Evolutionary conservation across 2,329 filamentous ascomycete species (phyloP), one percentile per base, ranked within the genome.

Genomic region (Alternaria novae-zelandiae): DNA sequence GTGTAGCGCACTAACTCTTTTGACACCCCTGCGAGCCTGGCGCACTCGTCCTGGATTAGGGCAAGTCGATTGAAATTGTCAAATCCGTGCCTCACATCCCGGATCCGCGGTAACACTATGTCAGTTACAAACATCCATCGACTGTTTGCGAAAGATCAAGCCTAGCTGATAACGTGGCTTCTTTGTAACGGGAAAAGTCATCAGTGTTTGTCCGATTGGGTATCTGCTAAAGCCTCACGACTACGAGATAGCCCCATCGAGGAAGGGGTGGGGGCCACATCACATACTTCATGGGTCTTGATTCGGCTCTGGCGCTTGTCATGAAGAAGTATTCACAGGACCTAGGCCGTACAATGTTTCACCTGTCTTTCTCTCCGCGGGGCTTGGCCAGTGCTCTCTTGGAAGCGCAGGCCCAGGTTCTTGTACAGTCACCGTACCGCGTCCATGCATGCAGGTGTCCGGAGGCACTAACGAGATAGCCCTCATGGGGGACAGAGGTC

Each of bases 51-150:
- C 28, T 46, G 32, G 43, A 41, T n/a, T 20, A 45, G 32, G 15
- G 30, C 51, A 55, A 21, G 25, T 57, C 54, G 41, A 55, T 30
- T 32, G 43, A 55, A 30, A 54, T 12, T 28, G 59, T 47, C 44
- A 54, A 57, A 32, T 55, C 25, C 41, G 57, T 65, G 54, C 56
- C 44, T 54, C 59, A 41, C 50, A 23, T 68, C 62, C 68, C 68
- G 65, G 45, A 20, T 69, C 67, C 67, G 63, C 67, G 69, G 70
- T 70, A 26, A 28, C 43, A 69, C 68, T 17, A 51, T 59, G 57
- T 51, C 63, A 47, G 26, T 57, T 58, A 54, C 67, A 65, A 65
- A 61, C 67, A 68, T 54, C 45, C 59, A 50, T 41, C 47, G 32
- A 46, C 41, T 32, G 12, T 54, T 41, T 47, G 41, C 44, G 44